Percentiles rank a stretch among this genome's conserved stretches.
Evolutionary conservation across 257 asterid genomes (phyloP).

Genomic region (Cynanchum wilfordii): DNA sequence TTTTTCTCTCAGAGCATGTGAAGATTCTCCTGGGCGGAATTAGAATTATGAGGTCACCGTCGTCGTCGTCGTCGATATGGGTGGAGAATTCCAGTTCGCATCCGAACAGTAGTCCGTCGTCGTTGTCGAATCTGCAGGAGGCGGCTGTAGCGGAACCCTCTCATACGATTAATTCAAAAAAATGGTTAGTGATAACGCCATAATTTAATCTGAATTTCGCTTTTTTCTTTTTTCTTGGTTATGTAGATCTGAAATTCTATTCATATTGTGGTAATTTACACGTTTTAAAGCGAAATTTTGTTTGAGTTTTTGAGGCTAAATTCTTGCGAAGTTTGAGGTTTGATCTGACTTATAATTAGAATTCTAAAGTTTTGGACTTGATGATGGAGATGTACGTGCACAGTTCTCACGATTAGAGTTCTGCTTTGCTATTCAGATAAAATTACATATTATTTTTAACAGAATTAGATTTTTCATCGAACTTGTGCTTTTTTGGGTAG

Average conservation of each 20-base stretch:
- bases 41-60: slow-evolving; percentile 48
- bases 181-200: slow-evolving; percentile 36
- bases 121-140: slow-evolving; percentile 35
- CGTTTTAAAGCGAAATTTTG: slow-evolving; percentile 18
- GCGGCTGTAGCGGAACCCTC: slow-evolving; percentile 29
- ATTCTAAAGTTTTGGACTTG: not conserved
- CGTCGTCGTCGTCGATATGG: slow-evolving; percentile 45
- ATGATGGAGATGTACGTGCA: not conserved
- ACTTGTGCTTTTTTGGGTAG: not conserved
- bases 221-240: not conserved
- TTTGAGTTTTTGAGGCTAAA: slow-evolving; percentile 19
- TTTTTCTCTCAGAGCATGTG: slow-evolving; percentile 18
- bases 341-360: slow-evolving; percentile 28
- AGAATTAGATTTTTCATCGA: not conserved
- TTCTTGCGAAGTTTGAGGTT: slow-evolving; percentile 18
- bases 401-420: not conserved
- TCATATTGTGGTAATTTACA: not conserved
- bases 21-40: slow-evolving; percentile 13
- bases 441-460: not conserved
- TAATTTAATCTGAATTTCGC: slow-evolving; percentile 26
- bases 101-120: slow-evolving; percentile 31
- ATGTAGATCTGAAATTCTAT: slow-evolving; percentile 32
- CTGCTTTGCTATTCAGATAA: not conserved
- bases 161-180: slow-evolving; percentile 34
- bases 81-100: slow-evolving; percentile 45